phyloP scores from a whole-genome alignment of 2,329 filamentous ascomycete species.

The Claviceps spartinae region DNA sequence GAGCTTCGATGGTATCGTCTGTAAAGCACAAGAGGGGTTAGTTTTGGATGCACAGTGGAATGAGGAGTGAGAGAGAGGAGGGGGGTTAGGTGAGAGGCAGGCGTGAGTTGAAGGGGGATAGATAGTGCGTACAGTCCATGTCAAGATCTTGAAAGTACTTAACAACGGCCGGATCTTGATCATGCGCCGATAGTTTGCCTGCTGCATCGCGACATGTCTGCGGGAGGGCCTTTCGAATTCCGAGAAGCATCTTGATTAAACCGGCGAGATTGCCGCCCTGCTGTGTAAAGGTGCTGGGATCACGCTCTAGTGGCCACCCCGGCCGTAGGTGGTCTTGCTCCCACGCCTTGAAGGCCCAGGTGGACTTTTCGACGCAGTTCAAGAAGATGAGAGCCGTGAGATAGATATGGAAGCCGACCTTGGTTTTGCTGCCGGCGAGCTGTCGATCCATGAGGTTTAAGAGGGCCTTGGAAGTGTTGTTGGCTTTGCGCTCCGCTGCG shows the following conservation, averaged over 20 bases:
- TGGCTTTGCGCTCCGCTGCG: constrained; percentile 50
- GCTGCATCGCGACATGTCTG: constrained; percentile 33
- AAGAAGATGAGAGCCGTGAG: constrained; percentile 48
- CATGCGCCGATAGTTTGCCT: constrained; percentile 34
- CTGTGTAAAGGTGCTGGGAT: constrained; percentile 41
- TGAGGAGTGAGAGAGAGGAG: not conserved
- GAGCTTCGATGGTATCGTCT: constrained; percentile 25
- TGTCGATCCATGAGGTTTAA: constrained; percentile 47
- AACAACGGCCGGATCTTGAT: constrained; percentile 30
- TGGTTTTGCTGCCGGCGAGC: constrained; percentile 46
- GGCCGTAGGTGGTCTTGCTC: constrained; percentile 46
- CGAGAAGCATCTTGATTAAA: constrained; percentile 46
- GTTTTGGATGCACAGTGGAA: not conserved
- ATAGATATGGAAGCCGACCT: constrained; percentile 47
- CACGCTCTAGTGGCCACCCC: constrained; percentile 46
- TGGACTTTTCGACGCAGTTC: constrained; percentile 54
- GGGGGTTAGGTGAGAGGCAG: no score
- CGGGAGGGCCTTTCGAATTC: constrained; percentile 46
- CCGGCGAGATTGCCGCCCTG: constrained; percentile 47
- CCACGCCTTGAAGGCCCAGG: constrained; percentile 56
- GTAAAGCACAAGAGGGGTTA: no score
- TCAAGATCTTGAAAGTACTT: constrained; percentile 43
- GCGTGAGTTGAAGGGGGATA: not conserved
- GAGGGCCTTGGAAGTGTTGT: constrained; percentile 42
- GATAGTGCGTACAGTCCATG: constrained; percentile 39